A percentile compares a stretch with the other conserved stretches of the same genome.
Evolutionary conservation across 805 yeast species (phyloP).

Genomic region (Sugiyamaella chiloensis): DNA sequence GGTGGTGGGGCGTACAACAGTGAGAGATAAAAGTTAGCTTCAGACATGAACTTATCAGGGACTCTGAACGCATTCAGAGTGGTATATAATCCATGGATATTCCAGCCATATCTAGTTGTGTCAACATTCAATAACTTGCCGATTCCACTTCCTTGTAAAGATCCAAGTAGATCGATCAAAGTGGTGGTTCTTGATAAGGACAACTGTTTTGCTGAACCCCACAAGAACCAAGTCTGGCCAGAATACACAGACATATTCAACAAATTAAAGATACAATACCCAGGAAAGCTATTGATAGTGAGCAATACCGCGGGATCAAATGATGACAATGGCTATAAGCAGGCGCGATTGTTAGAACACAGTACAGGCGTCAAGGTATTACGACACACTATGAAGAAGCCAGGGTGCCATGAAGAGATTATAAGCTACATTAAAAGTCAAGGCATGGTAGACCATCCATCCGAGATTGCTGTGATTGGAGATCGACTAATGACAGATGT

Average conservation of each 20-base stretch:
- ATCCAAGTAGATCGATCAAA: conserved; percentile 42
- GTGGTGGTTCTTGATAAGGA: conserved; percentile 91
- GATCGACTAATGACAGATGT: conserved; percentile 90
- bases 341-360: conserved; percentile 61
- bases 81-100: conserved; percentile 59
- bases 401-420: conserved; percentile 54
- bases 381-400: conserved; percentile 34
- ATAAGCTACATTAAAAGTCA: conserved; percentile 52
- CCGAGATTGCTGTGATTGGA: conserved; percentile 81
- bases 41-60: conserved; percentile 73
- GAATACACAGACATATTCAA: conserved; percentile 59
- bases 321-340: conserved; percentile 58
- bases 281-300: conserved; percentile 67
- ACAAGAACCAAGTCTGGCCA: conserved; percentile 76
- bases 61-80: conserved; percentile 64
- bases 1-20: too few relatives aligned
- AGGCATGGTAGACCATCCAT: conserved; percentile 46
- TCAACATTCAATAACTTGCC: conserved; percentile 59
- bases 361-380: conserved; percentile 43
- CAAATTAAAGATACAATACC: conserved; percentile 51
- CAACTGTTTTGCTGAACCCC: conserved; percentile 87
- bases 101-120: conserved; percentile 60
- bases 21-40: too few relatives aligned
- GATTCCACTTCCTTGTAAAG: conserved; percentile 41
- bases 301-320: conserved; percentile 91